Conservation (phyloP, 257 asterid genomes). For the Gentiana macrophylla region DNA sequence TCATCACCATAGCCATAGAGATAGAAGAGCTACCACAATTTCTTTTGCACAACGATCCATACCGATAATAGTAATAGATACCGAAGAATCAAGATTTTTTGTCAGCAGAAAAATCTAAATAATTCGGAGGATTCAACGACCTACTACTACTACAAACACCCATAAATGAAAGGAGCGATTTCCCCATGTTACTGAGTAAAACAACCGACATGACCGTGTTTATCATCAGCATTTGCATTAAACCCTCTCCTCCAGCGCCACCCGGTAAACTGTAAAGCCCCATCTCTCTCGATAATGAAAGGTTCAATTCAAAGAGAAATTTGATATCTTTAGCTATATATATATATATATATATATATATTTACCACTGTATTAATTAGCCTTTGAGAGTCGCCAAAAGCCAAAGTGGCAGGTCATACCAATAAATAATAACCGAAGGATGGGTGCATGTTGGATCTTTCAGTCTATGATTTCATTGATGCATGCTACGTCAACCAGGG, state of each 20-base stretch:
- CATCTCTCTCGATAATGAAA: conserved; percentile 8
- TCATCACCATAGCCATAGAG: background rate
- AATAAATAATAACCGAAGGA: too few species aligned
- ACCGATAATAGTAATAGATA: conserved; percentile 27
- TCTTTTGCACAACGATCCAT: conserved; percentile 21
- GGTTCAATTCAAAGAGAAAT: too few species aligned
- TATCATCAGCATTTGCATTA: conserved; percentile 29
- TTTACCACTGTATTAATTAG: too few species aligned
- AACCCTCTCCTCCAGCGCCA: conserved; percentile 32
- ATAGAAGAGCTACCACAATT: background rate
- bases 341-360: too few species aligned
- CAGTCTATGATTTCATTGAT: too few species aligned
- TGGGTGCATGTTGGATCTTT: too few species aligned
- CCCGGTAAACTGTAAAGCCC: conserved; percentile 30
- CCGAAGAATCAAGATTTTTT: background rate
- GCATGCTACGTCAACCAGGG: too few species aligned
- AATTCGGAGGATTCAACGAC: background rate
- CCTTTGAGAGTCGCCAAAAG: too few species aligned
- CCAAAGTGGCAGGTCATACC: too few species aligned
- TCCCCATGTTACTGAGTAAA: conserved; percentile 24
- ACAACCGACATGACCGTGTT: conserved; percentile 36
- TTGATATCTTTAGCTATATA: too few species aligned
- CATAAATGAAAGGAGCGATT: conserved; percentile 24
- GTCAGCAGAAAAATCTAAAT: conserved; percentile 13
- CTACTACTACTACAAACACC: conserved; percentile 5